Base-by-base conservation (phyloP, 2,329 filamentous ascomycete species). In the Cercospora beticola region DNA sequence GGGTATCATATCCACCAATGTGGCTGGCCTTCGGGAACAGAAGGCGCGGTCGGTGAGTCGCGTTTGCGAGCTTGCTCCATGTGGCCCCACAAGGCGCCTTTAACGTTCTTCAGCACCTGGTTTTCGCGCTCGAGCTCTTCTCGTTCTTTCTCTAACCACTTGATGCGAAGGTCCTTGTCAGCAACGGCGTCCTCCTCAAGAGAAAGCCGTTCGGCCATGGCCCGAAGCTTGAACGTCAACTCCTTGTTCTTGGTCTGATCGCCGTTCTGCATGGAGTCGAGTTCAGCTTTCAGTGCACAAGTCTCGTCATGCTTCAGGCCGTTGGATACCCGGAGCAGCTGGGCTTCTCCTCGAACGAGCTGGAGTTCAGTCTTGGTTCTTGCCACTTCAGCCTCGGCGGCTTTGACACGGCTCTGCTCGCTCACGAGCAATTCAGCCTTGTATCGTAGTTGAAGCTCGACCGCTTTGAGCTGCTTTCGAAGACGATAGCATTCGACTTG, bases 71-170 rank as follows among this genome's bases (percentile, higher is more conserved):
- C 62, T 23, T 57, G 46, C 62, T 64, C 62, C 46, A 64, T 64
- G 28, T 64, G 62, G 8, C 62, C 62, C 62, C 62, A 64, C 18
- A 64, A 28, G 4, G 62, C 62, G n/a, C 62, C 64, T 40, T 64
- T 68, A n/a, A 65, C 58, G 63, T 68, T 68, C 59, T 65, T 64
- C 26, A 49, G 54, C 26, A 68, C 58, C 40, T 60, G 49, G 16
- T 66, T 68, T 30, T 68, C 67, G 16, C 67, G 31, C 18, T 68
- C 63, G 12, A 68, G 36, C 31, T 68, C 67, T 28, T 60, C 56
- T 28, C 60, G 61, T 60, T 68, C 67, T 10, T 46, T 43, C n/a
- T 66, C 62, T 12, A 68, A 21, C 33, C 67, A 65, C 33, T 68
- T 65, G 21, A 68, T 66, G 43, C 64, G 33, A 5, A 59, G 33